Evolutionary conservation across 148 eudicot species (phyloP).

Genomic region (Simmondsia chinensis): DNA sequence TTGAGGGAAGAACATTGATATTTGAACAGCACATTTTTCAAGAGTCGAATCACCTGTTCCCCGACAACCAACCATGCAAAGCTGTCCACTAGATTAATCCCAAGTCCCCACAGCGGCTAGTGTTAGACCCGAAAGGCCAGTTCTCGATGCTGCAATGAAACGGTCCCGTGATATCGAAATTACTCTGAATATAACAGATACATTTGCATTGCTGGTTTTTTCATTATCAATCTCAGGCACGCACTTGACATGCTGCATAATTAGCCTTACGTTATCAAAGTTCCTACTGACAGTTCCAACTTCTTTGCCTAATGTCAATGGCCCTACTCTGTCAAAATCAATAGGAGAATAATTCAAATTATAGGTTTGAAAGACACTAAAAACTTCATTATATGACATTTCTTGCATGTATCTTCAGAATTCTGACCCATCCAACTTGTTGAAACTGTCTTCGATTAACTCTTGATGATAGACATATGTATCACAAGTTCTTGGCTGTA

Average conservation of each 20-base stretch:
- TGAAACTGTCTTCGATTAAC: slow-evolving; percentile 13
- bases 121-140: slow-evolving; percentile 16
- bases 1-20: slow-evolving; percentile 15
- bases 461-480: neutral
- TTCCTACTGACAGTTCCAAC: neutral
- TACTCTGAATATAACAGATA: slow-evolving; percentile 15
- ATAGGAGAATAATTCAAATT: neutral
- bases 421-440: slow-evolving; percentile 4
- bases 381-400: slow-evolving; percentile 6
- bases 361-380: slow-evolving; percentile 6
- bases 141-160: slow-evolving; percentile 4
- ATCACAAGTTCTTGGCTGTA: slow-evolving; percentile 6
- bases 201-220: neutral
- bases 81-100: slow-evolving; percentile 9
- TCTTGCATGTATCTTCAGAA: slow-evolving; percentile 11
- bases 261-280: slow-evolving; percentile 6
- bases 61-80: slow-evolving; percentile 25
- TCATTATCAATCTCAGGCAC: neutral
- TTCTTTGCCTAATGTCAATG: slow-evolving; percentile 15
- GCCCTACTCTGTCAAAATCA: slow-evolving; percentile 6
- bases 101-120: slow-evolving; percentile 19
- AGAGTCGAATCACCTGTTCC: too few species aligned
- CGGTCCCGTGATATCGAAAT: neutral
- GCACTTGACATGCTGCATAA: slow-evolving; percentile 7
- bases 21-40: slow-evolving; percentile 10